These are phyloP conservation scores for Serendipita sp. DNA, from an alignment of 768 basidiomycete species.

Conservation along the genomic window DNA sequence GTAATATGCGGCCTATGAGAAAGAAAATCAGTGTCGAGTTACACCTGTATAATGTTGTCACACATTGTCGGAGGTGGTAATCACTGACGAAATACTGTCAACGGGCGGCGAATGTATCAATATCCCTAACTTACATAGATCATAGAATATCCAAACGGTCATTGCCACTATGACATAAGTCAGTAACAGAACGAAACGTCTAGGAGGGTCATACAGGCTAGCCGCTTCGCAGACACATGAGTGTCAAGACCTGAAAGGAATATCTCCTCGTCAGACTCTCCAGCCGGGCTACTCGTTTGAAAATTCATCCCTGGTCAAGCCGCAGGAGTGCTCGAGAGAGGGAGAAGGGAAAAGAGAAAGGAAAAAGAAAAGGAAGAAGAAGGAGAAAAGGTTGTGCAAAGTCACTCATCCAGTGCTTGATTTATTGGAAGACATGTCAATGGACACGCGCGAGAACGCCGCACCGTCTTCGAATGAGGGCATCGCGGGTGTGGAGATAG, in stretches of 20 bases:
- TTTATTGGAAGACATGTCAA: too few species aligned
- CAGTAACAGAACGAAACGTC: background rate
- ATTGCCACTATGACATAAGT: background rate
- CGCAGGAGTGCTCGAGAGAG: too few species aligned
- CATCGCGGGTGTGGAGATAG: too few species aligned
- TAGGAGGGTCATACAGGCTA: background rate
- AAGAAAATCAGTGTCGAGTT: too few species aligned
- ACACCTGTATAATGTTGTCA: background rate
- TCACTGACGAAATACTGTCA: background rate
- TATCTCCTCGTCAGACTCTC: background rate
- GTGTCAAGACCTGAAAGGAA: background rate
- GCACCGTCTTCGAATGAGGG: too few species aligned
- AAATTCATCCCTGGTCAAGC: too few species aligned
- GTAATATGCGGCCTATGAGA: background rate
- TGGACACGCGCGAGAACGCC: too few species aligned
- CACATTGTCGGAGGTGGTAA: background rate
- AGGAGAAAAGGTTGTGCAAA: too few species aligned
- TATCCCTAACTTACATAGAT: background rate
- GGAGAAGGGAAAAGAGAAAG: too few species aligned
- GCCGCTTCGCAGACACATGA: background rate
- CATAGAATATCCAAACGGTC: background rate
- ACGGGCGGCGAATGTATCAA: background rate
- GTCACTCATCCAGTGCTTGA: too few species aligned
- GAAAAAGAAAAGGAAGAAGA: too few species aligned
- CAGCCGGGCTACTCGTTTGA: too few species aligned